Evolutionary conservation across 2,329 filamentous ascomycete genomes (phyloP).

Genomic region (Fusarium coicis): DNA sequence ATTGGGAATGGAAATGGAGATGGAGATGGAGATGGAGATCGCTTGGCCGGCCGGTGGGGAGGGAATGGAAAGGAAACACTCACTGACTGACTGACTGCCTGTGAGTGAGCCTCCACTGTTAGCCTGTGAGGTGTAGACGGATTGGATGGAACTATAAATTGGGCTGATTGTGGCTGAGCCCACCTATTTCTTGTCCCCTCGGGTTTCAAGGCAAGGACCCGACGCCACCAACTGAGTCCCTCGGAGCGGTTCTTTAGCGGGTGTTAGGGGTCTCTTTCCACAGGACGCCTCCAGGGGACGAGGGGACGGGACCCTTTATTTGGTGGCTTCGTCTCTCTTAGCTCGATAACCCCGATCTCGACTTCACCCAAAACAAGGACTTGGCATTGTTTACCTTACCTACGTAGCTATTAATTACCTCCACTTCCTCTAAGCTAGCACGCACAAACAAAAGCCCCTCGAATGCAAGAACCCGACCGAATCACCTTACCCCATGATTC

Average conservation of each 20-base stretch:
- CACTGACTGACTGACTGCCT: not conserved
- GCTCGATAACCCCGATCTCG: not conserved
- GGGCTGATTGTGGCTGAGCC: constrained; percentile 39
- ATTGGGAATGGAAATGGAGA: constrained; percentile 18
- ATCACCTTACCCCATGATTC: not conserved
- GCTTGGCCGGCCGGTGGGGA: constrained; percentile 26
- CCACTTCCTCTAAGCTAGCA: not conserved
- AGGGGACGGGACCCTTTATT: not conserved
- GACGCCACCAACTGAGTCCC: constrained; percentile 13
- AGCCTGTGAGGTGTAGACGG: not conserved
- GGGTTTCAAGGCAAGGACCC: constrained; percentile 15
- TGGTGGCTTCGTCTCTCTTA: constrained; percentile 5
- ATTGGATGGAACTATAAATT: constrained; percentile 25
- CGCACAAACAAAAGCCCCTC: not conserved
- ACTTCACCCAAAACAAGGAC: not conserved
- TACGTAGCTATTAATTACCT: not conserved
- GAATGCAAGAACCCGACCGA: not conserved
- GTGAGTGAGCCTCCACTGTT: too few relatives aligned
- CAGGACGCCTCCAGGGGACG: not conserved
- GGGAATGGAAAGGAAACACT: constrained; percentile 23
- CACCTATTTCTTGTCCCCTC: constrained; percentile 1
- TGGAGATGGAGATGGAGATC: constrained; percentile 29
- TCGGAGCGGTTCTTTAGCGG: constrained; percentile 13
- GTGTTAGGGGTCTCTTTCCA: constrained; percentile 22
- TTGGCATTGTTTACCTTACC: constrained; percentile 3